Percentiles rank a stretch among this genome's conserved stretches.
phyloP scores from a whole-genome alignment of 345 rosid genomes.

The Rhodamnia rubescens region DNA sequence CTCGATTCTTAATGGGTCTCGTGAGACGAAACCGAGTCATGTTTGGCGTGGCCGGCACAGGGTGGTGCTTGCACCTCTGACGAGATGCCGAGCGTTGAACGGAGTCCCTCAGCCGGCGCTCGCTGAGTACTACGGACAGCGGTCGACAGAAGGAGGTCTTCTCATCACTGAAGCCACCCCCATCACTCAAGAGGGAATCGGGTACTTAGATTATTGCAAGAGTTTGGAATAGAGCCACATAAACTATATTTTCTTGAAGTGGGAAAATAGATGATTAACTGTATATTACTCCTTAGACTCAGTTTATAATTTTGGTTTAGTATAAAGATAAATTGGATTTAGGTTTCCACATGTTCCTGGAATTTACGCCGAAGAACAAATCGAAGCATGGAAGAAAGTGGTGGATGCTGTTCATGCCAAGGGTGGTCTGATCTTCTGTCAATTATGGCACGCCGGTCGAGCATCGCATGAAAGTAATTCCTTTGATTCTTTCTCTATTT shows the following conservation, averaged over 20 bases:
- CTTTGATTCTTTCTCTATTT: neutral
- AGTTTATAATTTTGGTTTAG: neutral
- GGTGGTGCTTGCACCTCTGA: neutral
- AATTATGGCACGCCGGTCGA: slow-evolving; percentile 14
- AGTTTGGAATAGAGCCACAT: too few relatives aligned
- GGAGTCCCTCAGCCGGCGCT: neutral
- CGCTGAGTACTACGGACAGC: neutral
- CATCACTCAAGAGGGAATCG: neutral
- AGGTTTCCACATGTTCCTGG: slow-evolving; percentile 4
- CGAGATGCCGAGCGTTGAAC: neutral
- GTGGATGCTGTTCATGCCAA: slow-evolving; percentile 19
- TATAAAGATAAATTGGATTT: neutral
- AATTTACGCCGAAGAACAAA: slow-evolving; percentile 10
- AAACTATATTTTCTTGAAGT: neutral
- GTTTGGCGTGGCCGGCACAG: neutral
- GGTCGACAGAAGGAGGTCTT: neutral
- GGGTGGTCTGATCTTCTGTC: slow-evolving; percentile 14
- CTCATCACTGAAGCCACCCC: slow-evolving; percentile 1
- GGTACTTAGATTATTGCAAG: neutral
- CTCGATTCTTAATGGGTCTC: neutral
- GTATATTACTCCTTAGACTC: neutral
- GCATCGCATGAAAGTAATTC: slow-evolving; percentile 1
- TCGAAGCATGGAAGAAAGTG: slow-evolving; percentile 12
- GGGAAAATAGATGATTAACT: neutral
- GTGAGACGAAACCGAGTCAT: neutral